Evolutionary conservation across 768 basidiomycete species (phyloP).

Genomic region (Sporobolomyces phaffii): DNA sequence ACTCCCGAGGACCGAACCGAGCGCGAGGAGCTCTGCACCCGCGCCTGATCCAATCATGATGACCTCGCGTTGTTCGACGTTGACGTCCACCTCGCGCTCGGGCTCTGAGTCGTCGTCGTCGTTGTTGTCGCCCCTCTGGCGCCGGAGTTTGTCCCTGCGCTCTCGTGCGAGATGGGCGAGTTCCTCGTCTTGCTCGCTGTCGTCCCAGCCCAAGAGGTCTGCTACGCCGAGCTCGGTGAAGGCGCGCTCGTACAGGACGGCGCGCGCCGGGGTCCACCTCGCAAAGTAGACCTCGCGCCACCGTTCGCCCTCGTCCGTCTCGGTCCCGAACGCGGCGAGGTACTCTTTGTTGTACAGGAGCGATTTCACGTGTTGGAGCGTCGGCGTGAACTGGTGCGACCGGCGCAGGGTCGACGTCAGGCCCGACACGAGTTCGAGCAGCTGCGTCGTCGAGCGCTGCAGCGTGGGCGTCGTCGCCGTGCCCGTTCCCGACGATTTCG

Average conservation of each 20-base stretch:
- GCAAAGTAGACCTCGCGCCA: constrained; percentile 32
- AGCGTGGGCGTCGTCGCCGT: neutral
- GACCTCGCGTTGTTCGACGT: no score
- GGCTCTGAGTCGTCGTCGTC: neutral
- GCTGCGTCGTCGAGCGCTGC: neutral
- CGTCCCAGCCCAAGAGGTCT: constrained; percentile 1
- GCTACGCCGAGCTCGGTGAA: constrained; percentile 9
- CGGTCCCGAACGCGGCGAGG: constrained; percentile 35
- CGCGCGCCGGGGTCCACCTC: constrained; percentile 37
- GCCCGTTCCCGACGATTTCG: neutral
- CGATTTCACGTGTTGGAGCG: constrained; percentile 38
- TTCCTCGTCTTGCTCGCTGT: neutral
- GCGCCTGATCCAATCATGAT: constrained; percentile 39
- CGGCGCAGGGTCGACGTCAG: constrained; percentile 14
- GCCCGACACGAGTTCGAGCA: constrained; percentile 12
- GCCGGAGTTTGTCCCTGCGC: no score
- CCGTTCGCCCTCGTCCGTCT: constrained; percentile 17
- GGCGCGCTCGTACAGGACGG: constrained; percentile 37
- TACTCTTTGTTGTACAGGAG: constrained; percentile 40
- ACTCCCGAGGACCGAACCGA: constrained; percentile 22
- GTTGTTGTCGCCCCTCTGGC: neutral
- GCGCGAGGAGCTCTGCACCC: constrained; percentile 38
- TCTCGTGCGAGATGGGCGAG: neutral
- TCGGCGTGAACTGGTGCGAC: constrained; percentile 8
- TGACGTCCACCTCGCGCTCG: neutral